Evolutionary conservation across 768 basidiomycete genomes (phyloP).

Genomic region (Leccinum sublutescens): DNA sequence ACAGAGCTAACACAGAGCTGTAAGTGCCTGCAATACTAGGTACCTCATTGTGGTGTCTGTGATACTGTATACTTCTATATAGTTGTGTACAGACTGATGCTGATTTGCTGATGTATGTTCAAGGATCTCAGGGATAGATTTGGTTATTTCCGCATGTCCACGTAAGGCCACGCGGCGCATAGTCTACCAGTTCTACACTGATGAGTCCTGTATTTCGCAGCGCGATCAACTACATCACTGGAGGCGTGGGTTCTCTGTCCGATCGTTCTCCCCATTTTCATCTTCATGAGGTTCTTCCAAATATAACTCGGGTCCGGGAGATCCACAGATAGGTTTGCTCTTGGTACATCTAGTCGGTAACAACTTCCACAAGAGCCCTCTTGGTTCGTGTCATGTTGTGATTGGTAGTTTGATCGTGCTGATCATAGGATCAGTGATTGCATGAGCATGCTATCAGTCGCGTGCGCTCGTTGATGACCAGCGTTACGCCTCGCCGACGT

Average conservation of each 20-base stretch:
- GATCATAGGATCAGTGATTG: slow-evolving; percentile 57
- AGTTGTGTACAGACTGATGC: too few species aligned
- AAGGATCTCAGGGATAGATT: slow-evolving; percentile 99
- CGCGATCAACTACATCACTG: slow-evolving; percentile 88
- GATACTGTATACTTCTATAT: too few species aligned
- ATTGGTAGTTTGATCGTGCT: not conserved
- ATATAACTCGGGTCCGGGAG: slow-evolving; percentile 95
- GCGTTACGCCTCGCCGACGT: slow-evolving; percentile 65
- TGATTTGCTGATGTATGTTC: slow-evolving; percentile 47
- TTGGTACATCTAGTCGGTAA: slow-evolving; percentile 95
- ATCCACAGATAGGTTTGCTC: slow-evolving; percentile 98
- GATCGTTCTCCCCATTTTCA: slow-evolving; percentile 85
- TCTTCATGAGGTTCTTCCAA: slow-evolving; percentile 95
- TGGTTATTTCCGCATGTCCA: slow-evolving; percentile 89
- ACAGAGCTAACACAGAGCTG: slow-evolving; percentile 39
- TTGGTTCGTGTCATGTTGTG: slow-evolving; percentile 48
- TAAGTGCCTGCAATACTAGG: too few species aligned
- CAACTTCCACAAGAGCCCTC: slow-evolving; percentile 84
- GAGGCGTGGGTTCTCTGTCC: slow-evolving; percentile 79
- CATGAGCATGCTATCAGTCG: slow-evolving; percentile 57
- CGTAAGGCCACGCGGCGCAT: slow-evolving; percentile 51
- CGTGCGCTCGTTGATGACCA: slow-evolving; percentile 90
- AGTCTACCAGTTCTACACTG: slow-evolving; percentile 7
- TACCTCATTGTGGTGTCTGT: too few species aligned
- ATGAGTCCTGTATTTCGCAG: slow-evolving; percentile 39